Evolutionary conservation across 2,329 filamentous ascomycete genomes (phyloP).

Genomic region (Aplosporella prunicola): DNA sequence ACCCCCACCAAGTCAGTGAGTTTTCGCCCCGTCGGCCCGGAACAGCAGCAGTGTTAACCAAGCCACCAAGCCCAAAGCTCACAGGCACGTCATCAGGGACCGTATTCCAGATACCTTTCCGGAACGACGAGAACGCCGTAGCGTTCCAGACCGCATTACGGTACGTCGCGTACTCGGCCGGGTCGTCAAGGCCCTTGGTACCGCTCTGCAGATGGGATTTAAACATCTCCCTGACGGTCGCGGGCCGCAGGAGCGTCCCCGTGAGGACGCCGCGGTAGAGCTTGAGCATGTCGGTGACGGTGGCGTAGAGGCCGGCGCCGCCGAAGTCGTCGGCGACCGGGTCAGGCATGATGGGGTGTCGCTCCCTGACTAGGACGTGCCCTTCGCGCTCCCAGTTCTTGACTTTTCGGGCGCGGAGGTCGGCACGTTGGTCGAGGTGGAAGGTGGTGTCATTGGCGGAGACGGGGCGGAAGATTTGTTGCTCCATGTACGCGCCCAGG

Average conservation of each 20-base stretch:
- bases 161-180: no score
- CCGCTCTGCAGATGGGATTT: no score
- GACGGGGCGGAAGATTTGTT: conserved; percentile 17
- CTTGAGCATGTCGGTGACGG: conserved; percentile 21
- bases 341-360: conserved; percentile 14
- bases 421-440: conserved; percentile 6
- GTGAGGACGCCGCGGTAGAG: no score
- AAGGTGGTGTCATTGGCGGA: conserved; percentile 18
- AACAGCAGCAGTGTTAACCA: neutral
- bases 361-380: no score
- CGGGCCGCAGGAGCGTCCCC: no score
- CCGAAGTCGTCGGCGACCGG: neutral
- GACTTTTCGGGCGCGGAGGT: conserved; percentile 1
- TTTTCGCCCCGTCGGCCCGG: neutral
- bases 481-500: conserved; percentile 19
- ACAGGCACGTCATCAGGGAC: neutral
- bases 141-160: no score
- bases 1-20: neutral
- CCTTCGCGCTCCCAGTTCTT: conserved; percentile 18
- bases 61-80: conserved; percentile 1
- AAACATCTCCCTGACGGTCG: no score
- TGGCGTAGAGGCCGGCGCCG: conserved; percentile 9
- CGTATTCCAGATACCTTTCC: neutral
- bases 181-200: no score
- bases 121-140: no score